Percentiles rank a stretch among this genome's conserved stretches.
phyloP scores from a whole-genome alignment of 495 filamentous ascomycete species.

The Aspergillus homomorphus region DNA sequence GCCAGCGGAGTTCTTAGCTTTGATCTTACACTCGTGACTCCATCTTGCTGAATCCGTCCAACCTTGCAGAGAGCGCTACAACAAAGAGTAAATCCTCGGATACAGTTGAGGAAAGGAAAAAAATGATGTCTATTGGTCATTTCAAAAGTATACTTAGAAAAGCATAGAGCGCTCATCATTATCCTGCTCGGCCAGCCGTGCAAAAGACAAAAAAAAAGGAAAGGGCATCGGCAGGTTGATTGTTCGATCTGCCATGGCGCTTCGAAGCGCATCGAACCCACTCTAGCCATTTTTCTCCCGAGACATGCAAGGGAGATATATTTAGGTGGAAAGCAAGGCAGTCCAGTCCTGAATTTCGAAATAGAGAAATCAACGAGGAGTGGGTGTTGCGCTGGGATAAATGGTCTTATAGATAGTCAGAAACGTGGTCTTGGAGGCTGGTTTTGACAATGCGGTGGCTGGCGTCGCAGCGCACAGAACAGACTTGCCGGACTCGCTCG shows the following conservation, averaged over 20 bases:
- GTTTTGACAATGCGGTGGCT: not conserved
- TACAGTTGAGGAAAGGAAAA: too few relatives aligned
- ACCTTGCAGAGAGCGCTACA: too few relatives aligned
- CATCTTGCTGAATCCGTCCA: too few relatives aligned
- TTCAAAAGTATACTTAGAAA: not conserved
- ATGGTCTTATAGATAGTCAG: conserved; percentile 24
- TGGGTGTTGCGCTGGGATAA: conserved; percentile 6
- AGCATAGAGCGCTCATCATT: not conserved
- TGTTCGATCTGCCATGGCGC: not conserved
- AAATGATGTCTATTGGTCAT: not conserved
- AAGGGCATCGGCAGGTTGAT: not conserved
- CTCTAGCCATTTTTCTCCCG: too few relatives aligned
- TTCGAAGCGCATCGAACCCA: not conserved
- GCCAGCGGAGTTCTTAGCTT: not conserved
- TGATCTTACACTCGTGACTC: not conserved
- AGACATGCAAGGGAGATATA: conserved; percentile 8
- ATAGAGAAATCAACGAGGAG: not conserved
- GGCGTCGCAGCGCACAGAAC: not conserved
- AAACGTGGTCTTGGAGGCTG: conserved; percentile 14
- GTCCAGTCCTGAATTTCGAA: too few relatives aligned
- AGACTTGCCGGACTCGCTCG: not conserved
- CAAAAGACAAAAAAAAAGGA: not conserved
- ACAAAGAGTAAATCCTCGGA: too few relatives aligned
- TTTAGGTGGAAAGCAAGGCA: not conserved
- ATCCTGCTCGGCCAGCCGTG: not conserved